A percentile compares a stretch with the other conserved stretches of the same genome.
These are phyloP conservation scores for Gillenia trifoliata DNA, from an alignment of 306 rosid genomes.

Conservation along the genomic window DNA sequence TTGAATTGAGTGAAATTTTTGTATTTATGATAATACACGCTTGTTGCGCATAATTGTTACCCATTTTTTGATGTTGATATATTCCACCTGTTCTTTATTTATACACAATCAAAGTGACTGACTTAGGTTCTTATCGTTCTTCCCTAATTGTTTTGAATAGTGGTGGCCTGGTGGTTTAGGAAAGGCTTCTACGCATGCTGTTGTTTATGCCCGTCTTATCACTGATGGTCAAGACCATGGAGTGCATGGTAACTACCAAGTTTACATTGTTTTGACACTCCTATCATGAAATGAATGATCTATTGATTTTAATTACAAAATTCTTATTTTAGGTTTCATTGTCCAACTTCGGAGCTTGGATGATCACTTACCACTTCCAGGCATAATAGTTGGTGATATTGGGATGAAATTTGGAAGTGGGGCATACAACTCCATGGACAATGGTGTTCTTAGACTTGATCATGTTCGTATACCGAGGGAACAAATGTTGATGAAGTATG, in stretches of 20 bases:
- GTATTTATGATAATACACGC: neutral
- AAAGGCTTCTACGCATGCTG: conserved; percentile 77
- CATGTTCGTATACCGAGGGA: conserved; percentile 84
- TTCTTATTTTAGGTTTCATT: conserved; percentile 63
- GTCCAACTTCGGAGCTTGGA: conserved; percentile 95
- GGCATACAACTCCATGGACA: conserved; percentile 94
- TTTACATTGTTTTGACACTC: neutral
- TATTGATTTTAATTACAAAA: conserved; percentile 12
- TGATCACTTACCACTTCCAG: conserved; percentile 85
- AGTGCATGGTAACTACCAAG: conserved; percentile 62
- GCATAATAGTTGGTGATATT: conserved; percentile 85
- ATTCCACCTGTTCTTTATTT: neutral
- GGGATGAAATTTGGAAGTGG: conserved; percentile 92
- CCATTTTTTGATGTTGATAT: neutral
- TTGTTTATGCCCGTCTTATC: conserved; percentile 84
- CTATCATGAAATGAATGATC: neutral
- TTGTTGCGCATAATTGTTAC: neutral
- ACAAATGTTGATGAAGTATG: conserved; percentile 94
- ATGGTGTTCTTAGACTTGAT: conserved; percentile 76
- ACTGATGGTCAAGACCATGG: conserved; percentile 68
- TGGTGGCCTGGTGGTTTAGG: conserved; percentile 99
- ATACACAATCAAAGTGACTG: conserved; percentile 1
- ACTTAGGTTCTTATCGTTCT: conserved; percentile 22
- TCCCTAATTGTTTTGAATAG: conserved; percentile 39
- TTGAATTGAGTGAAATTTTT: conserved; percentile 7